These are phyloP conservation scores for Capsicum rhomboideum DNA, from an alignment of 257 asterid genomes.

Conservation along the genomic window DNA sequence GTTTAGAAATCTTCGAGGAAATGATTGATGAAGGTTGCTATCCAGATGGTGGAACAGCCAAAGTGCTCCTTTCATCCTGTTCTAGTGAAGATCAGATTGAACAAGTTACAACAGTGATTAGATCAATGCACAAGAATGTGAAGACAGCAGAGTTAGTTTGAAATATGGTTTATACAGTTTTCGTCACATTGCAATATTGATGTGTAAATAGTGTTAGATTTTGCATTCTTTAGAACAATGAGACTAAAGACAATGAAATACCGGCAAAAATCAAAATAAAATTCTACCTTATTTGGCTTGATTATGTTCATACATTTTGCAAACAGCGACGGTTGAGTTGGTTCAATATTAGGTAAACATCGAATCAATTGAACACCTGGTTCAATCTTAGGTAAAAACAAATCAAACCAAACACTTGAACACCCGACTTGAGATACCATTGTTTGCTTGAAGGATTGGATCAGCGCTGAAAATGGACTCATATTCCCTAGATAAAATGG, in stretches of 20 bases:
- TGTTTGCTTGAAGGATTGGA: too few species aligned
- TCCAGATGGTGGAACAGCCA: constrained; percentile 89
- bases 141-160: constrained; percentile 13
- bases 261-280: background rate
- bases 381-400: background rate
- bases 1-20: constrained; percentile 70
- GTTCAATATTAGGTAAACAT: background rate
- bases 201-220: background rate
- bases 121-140: constrained; percentile 50
- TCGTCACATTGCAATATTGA: background rate
- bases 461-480: too few species aligned
- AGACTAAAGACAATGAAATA: background rate
- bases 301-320: background rate
- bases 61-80: constrained; percentile 64
- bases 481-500: too few species aligned
- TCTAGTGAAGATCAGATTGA: constrained; percentile 61
- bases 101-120: constrained; percentile 60
- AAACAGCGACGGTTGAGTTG: background rate
- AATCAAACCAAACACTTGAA: background rate
- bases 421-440: too few species aligned
- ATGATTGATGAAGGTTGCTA: constrained; percentile 76
- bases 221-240: background rate
- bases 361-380: background rate
- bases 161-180: background rate
- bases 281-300: background rate